Conservation (phyloP, 139 green algal genomes). For the Gonium pectorale region DNA sequence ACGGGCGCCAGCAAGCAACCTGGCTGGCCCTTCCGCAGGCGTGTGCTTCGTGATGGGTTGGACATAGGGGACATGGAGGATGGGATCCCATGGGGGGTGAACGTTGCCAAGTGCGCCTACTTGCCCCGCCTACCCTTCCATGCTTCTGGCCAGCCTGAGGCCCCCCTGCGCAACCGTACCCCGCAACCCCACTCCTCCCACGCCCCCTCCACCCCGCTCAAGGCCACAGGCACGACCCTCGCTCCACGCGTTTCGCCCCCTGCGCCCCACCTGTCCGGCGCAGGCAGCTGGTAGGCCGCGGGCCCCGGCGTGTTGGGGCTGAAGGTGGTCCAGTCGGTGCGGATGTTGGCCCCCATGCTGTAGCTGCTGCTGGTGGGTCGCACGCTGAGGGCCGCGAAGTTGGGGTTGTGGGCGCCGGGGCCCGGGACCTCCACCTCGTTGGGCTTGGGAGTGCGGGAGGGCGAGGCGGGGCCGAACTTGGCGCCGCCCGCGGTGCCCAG, state of each 20-base stretch:
- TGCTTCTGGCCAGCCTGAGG: too few species aligned
- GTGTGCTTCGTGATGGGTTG: neutral
- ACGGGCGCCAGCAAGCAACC: too few species aligned
- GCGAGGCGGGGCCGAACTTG: conserved; percentile 27
- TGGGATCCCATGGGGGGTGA: too few species aligned
- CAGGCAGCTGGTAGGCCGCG: conserved; percentile 14
- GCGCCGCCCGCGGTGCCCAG: neutral
- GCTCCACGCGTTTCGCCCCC: too few species aligned
- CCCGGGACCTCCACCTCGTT: conserved; percentile 39
- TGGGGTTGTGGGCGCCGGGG: conserved; percentile 41
- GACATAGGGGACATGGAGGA: too few species aligned
- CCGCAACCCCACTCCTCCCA: too few species aligned
- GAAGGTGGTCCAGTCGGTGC: conserved; percentile 20
- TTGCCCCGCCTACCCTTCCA: too few species aligned
- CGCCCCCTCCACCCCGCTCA: too few species aligned
- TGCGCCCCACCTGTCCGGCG: conserved; percentile 9
- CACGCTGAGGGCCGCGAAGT: conserved; percentile 11
- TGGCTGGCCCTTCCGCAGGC: neutral
- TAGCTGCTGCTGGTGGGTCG: neutral
- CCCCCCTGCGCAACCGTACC: too few species aligned
- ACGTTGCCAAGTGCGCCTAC: too few species aligned
- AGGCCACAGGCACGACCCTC: too few species aligned
- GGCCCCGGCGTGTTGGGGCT: conserved; percentile 21
- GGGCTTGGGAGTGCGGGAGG: conserved; percentile 21
- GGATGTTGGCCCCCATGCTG: conserved; percentile 38